Evolutionary conservation across 192 early-diverging fungal genomes (phyloP).

Genomic region (Backusella tarrabulga): DNA sequence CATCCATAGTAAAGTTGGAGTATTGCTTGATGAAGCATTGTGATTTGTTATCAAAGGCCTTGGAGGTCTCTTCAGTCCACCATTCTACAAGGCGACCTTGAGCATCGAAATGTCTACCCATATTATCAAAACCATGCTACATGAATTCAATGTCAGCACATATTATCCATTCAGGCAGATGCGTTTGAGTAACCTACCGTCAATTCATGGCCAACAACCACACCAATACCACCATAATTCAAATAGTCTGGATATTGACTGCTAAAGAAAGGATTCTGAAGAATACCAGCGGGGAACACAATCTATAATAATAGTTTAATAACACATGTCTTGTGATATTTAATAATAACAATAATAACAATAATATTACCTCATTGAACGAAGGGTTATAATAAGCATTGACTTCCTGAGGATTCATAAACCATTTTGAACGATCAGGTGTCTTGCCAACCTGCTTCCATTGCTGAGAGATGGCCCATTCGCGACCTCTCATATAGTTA

Average conservation of each 20-base stretch:
- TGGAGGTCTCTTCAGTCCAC: constrained; percentile 67
- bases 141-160: neutral
- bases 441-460: constrained; percentile 37
- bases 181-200: constrained; percentile 28
- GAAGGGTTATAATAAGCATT: constrained; percentile 55
- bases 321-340: neutral
- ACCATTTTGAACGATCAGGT: constrained; percentile 35
- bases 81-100: constrained; percentile 46
- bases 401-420: constrained; percentile 50
- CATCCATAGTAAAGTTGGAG: constrained; percentile 47
- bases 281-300: constrained; percentile 52
- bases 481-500: constrained; percentile 30
- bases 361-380: constrained; percentile 33
- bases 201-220: constrained; percentile 54
- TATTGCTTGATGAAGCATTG: constrained; percentile 69
- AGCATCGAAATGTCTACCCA: constrained; percentile 45
- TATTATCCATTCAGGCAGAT: no score
- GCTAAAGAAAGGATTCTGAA: constrained; percentile 55
- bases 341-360: neutral
- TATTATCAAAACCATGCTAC: constrained; percentile 56
- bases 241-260: constrained; percentile 49
- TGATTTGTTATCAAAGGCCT: constrained; percentile 46
- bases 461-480: constrained; percentile 13
- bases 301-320: constrained; percentile 20
- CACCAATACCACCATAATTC: constrained; percentile 63